Base-by-base conservation (phyloP, 1,139 yeast species). In the Wickerhamomyces sp. region DNA sequence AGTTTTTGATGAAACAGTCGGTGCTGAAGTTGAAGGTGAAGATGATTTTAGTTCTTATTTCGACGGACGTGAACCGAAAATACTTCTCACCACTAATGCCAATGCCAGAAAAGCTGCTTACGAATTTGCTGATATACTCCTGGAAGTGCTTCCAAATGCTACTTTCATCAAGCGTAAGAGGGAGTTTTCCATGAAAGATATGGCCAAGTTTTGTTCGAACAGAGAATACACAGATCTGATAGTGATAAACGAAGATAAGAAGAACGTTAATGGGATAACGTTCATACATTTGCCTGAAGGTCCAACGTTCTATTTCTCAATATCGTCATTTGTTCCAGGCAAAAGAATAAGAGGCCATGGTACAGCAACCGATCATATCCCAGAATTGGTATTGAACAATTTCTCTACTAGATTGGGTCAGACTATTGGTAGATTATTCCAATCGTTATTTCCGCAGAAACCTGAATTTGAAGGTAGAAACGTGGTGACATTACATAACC, bases 381-480 rank as follows among this genome's bases (percentile, higher is more conserved):
- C 98, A 3, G 98, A 92, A 61, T 74, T 92, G 38, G 81, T 92
- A 25, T 70, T 94, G 57, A 92, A 92, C 62, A 92, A 92, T 63
- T 94, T 92, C 68, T 78, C 86, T 46, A 89, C 98, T 1, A 72
- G 96, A 51, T 71, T 94, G 47, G 98, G 98, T 62, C 81, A 83
- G 55, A 86, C 97, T 0, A 95, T 92, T 5, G 97, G 96, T 24
- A 72, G 95, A 46, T 66, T 92, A 47, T 92, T 92, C 66, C 97
- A 89, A 60, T 79, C 96, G 3, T 70, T 94, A 26, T 88, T 90
- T 65, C 98, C 98, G 3, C 89, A 85, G 44, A 76, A 77, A 45
- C 98, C 98, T 1, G 97, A 92, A 58, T 76, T 94, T 53, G 84
- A 85, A 61, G 98, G 98, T 28, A 76, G 98, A 53, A 97, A 92